These are phyloP conservation scores for Termitomyces sp. DNA, from an alignment of 768 basidiomycete genomes.

Conservation along the genomic window DNA sequence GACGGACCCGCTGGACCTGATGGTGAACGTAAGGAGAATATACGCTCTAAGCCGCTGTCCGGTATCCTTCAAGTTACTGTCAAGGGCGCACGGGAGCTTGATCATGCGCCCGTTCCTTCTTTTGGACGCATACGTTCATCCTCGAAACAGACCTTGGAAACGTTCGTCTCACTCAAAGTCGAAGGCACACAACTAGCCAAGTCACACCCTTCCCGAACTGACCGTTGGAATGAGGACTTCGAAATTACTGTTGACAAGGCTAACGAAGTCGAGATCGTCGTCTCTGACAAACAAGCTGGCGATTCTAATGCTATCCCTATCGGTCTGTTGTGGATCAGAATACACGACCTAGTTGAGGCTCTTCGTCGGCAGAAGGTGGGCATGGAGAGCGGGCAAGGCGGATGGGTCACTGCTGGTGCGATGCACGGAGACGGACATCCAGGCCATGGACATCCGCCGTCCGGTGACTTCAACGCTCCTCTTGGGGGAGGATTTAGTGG, in stretches of 20 bases:
- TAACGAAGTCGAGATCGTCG: conserved; percentile 95
- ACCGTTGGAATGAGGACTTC: conserved; percentile 98
- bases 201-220: conserved; percentile 90
- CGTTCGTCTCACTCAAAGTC: conserved; percentile 90
- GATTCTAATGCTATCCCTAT: conserved; percentile 84
- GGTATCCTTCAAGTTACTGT: conserved; percentile 89
- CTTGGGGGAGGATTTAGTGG: conserved; percentile 46
- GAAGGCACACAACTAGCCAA: conserved; percentile 92
- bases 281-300: conserved; percentile 88
- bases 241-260: conserved; percentile 97
- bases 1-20: conserved; percentile 54
- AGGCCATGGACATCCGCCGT: conserved; percentile 26
- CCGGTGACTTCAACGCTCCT: conserved; percentile 46
- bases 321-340: conserved; percentile 91
- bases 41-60: conserved; percentile 90
- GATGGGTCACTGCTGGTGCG: conserved; percentile 94
- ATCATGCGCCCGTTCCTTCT: conserved; percentile 80
- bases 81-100: conserved; percentile 89
- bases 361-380: conserved; percentile 89
- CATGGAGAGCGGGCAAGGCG: conserved; percentile 80
- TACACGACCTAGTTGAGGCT: conserved; percentile 92
- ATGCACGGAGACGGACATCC: conserved; percentile 63
- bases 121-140: conserved; percentile 62
- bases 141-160: conserved; percentile 78
- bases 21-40: conserved; percentile 87